A percentile compares a stretch with the other conserved stretches of the same genome.
These are phyloP conservation scores for Tulasnella sp. DNA, from an alignment of 768 basidiomycete genomes.

Conservation along the genomic window DNA sequence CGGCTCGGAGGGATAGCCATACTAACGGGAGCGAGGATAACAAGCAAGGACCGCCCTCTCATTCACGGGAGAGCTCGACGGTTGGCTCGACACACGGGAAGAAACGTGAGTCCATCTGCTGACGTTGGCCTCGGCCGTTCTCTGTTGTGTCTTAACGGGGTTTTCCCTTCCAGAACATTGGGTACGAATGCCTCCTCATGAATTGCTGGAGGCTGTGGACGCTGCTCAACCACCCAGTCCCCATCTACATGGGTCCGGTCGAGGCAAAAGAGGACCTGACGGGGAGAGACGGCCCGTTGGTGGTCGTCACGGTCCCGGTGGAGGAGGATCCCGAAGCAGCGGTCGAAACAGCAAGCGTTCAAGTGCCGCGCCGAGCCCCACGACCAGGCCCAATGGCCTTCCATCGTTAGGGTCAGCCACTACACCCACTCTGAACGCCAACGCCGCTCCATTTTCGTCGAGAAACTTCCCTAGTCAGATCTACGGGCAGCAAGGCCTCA, in stretches of 20 bases:
- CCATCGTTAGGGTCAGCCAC: not conserved
- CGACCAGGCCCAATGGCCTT: not conserved
- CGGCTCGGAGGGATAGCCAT: not conserved
- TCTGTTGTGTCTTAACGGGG: not conserved
- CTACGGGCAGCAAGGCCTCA: not conserved
- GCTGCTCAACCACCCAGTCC: not conserved
- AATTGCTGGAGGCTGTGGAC: conserved; percentile 7
- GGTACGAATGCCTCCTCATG: conserved; percentile 3
- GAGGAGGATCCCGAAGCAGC: conserved; percentile 1
- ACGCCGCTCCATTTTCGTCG: not conserved
- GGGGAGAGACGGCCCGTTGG: not conserved
- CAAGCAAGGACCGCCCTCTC: not conserved
- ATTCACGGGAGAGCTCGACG: conserved; percentile 9
- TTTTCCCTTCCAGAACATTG: conserved; percentile 3
- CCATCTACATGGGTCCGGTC: not conserved
- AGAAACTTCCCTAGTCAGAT: not conserved
- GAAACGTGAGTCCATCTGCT: conserved; percentile 6
- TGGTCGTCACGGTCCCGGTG: not conserved
- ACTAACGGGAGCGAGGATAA: not conserved
- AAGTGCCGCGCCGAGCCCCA: conserved; percentile 3
- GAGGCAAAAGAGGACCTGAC: not conserved
- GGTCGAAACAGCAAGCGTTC: conserved; percentile 11
- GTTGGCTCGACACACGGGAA: not conserved
- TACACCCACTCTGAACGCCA: not conserved
- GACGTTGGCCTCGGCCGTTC: not conserved